Percentiles rank a stretch among this genome's conserved stretches.
phyloP scores from a whole-genome alignment of 2,329 filamentous ascomycete genomes.

The Aureobasidium sp. region DNA sequence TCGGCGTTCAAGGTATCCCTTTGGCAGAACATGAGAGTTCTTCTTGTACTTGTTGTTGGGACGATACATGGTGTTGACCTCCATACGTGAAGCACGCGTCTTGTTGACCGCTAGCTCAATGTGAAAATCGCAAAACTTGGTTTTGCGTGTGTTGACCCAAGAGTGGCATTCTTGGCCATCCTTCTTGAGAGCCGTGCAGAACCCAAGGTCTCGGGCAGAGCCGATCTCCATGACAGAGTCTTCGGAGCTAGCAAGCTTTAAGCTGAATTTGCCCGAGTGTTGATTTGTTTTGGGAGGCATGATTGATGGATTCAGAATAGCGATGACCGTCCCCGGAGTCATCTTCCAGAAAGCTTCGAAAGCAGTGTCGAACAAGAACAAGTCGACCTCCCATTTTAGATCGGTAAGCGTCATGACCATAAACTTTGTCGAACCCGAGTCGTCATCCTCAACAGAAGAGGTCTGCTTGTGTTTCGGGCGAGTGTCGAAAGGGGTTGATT shows the following conservation, averaged over 20 bases:
- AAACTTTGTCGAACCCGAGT: slow-evolving; percentile 59
- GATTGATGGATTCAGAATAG: slow-evolving; percentile 82
- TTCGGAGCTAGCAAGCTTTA: slow-evolving; percentile 75
- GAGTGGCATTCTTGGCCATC: slow-evolving; percentile 71
- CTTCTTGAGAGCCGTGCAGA: slow-evolving; percentile 75
- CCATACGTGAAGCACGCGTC: slow-evolving; percentile 59
- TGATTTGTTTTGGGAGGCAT: slow-evolving; percentile 75
- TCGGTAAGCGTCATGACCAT: slow-evolving; percentile 88
- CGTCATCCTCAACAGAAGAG: slow-evolving; percentile 31
- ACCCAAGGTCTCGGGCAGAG: slow-evolving; percentile 72
- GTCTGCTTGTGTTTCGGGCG: slow-evolving; percentile 39
- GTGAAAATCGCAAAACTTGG: slow-evolving; percentile 88
- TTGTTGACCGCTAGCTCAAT: slow-evolving; percentile 73
- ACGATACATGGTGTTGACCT: slow-evolving; percentile 60
- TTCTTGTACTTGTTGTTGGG: slow-evolving; percentile 13
- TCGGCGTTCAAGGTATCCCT: not conserved
- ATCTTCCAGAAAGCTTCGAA: slow-evolving; percentile 93
- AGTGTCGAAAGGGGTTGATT: slow-evolving; percentile 67
- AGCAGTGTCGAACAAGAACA: slow-evolving; percentile 85
- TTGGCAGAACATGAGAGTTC: not conserved
- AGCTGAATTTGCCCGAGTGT: slow-evolving; percentile 70
- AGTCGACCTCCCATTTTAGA: slow-evolving; percentile 79
- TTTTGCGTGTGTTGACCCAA: slow-evolving; percentile 85
- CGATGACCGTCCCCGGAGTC: slow-evolving; percentile 81
- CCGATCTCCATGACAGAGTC: slow-evolving; percentile 90